Evolutionary conservation across 2,329 filamentous ascomycete genomes (phyloP).

Genomic region (Xylariales sp.): DNA sequence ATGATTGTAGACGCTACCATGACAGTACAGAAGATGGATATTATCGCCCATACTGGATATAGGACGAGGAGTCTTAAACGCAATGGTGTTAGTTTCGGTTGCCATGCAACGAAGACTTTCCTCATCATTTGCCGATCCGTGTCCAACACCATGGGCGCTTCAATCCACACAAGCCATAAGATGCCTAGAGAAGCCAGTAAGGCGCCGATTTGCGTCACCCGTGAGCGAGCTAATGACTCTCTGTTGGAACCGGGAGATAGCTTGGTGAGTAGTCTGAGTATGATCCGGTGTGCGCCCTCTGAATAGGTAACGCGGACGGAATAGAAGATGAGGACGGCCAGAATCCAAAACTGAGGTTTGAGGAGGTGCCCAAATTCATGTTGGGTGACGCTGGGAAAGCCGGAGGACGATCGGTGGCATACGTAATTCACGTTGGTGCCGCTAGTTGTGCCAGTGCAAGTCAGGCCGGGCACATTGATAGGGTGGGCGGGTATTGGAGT

Average conservation of each 20-base stretch:
- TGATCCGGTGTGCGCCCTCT: no score
- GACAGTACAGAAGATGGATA: background rate
- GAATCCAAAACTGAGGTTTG: background rate
- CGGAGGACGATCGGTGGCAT: background rate
- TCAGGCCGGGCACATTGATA: background rate
- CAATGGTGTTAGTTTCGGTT: background rate
- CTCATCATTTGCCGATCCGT: background rate
- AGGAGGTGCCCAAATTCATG: constrained; percentile 2
- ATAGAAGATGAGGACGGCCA: background rate
- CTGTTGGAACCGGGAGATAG: background rate
- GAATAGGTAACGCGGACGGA: no score
- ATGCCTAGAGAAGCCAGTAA: background rate
- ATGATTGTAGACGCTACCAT: background rate
- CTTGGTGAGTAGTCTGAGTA: background rate
- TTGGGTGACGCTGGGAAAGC: background rate
- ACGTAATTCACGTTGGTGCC: background rate
- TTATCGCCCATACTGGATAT: background rate
- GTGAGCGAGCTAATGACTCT: background rate
- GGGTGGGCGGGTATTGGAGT: background rate
- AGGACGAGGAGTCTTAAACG: background rate
- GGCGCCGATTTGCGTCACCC: background rate
- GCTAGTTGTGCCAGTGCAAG: constrained; percentile 6
- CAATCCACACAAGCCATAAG: background rate
- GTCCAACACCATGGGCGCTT: background rate
- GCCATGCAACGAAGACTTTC: background rate